Base-by-base conservation (phyloP, 2,329 filamentous ascomycete genomes). In the Pseudocercospora pini-densiflorae region DNA sequence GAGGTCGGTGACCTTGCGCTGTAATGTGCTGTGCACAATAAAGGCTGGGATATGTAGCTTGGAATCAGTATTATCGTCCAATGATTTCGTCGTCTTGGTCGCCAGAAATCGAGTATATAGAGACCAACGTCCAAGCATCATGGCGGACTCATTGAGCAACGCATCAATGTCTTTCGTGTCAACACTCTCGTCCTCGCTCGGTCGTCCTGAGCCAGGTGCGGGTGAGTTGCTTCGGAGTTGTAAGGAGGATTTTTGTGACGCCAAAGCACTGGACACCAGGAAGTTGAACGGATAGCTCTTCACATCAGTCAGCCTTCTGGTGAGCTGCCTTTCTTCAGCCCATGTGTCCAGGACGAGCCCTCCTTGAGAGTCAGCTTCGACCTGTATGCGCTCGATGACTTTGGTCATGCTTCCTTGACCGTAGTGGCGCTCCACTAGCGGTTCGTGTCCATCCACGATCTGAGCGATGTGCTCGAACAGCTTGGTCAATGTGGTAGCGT, bases 241-340 rank as follows among this genome's bases (percentile, higher is more conserved):
- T 1, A 89, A 89, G 1, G 87, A 88, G 5, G 87, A 83, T 67
- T 90, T 90, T 65, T 92, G 90, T 31, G 87, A 84, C 0, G 92
- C 89, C 55, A 97, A 78, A 77, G 97, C 97, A 81, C 94, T 97
- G 79, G 97, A 94, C 0, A 98, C 94, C 53, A 99, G 82, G 76
- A 99, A 99, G 0, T 94, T 97, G 78, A 97, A 99, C 0, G 95
- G 94, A 77, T 99, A 99, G 63, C 94, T 97, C 81, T 96, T 98
- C 79, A 97, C 92, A 75, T 99, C 95, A 2, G 92, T 98, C 68
- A 99, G 83, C 76, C 91, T 92, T 73, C 94, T 88, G 76, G 94
- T 92, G 57, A 99, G 88, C 66, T 84, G 87, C 66, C 93, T 87
- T 76, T 98, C 94, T 70, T 99, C 95, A 63, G 89, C 90, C 93